phyloP scores from a whole-genome alignment of 2,329 filamentous ascomycete genomes.

The Calonectria leucothoes region DNA sequence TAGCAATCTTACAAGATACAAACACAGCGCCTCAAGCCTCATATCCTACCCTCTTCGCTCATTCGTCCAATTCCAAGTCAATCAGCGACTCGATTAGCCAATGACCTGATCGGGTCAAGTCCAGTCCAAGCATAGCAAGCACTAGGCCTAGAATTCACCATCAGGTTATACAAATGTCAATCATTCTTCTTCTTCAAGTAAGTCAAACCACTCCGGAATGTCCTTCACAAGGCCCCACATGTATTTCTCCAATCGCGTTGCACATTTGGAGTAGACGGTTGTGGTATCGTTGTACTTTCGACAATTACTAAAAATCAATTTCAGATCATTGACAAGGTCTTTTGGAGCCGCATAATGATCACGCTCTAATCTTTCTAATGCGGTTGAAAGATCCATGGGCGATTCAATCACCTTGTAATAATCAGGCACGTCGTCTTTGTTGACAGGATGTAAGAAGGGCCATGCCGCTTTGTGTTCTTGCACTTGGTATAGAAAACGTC shows the following conservation, averaged over 20 bases:
- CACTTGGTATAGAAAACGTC: conserved; percentile 92
- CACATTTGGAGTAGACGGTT: neutral
- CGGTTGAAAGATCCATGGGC: conserved; percentile 92
- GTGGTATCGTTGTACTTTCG: conserved; percentile 85
- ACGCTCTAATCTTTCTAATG: conserved; percentile 89
- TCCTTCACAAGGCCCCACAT: neutral
- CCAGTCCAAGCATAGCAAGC: no score
- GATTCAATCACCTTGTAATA: conserved; percentile 99
- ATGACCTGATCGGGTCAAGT: no score
- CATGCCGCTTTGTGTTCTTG: conserved; percentile 94
- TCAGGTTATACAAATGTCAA: neutral
- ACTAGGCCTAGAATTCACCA: no score
- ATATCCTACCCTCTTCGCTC: no score
- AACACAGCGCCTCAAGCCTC: no score
- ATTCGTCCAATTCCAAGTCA: no score
- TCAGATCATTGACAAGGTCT: conserved; percentile 90
- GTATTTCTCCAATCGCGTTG: neutral
- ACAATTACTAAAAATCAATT: conserved; percentile 94
- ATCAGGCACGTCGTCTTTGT: conserved; percentile 95
- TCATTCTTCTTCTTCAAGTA: neutral
- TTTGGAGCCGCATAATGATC: conserved; percentile 92
- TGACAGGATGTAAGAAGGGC: conserved; percentile 95
- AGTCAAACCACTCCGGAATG: neutral
- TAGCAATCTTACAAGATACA: no score
- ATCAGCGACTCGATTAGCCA: no score